Evolutionary conservation across 129 eudicot genomes (phyloP).

Genomic region (Sambucus nigra): DNA sequence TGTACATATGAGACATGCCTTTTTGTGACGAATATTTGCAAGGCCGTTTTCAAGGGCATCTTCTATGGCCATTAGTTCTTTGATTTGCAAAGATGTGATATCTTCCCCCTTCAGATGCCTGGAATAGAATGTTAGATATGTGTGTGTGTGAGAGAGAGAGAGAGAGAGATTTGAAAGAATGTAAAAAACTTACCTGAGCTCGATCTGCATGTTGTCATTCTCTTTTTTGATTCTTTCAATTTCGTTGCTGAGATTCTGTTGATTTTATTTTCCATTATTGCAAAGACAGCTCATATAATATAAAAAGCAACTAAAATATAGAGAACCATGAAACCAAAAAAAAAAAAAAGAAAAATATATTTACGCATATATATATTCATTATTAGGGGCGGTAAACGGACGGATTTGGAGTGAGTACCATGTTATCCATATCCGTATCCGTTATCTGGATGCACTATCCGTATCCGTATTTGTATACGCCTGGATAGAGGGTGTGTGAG

Average conservation of each 20-base stretch:
- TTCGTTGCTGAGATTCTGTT: slow-evolving; percentile 74
- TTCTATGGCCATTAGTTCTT: slow-evolving; percentile 64
- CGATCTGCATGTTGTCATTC: slow-evolving; percentile 84
- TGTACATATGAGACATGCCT: slow-evolving; percentile 29
- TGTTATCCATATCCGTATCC: too few species aligned
- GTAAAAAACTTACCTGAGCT: slow-evolving; percentile 51
- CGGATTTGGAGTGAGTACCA: too few species aligned
- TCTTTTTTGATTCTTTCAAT: slow-evolving; percentile 84
- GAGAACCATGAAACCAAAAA: neutral
- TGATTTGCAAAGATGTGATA: slow-evolving; percentile 52
- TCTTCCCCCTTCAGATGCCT: slow-evolving; percentile 97
- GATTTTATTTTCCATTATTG: neutral
- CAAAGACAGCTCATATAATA: neutral
- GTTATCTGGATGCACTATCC: too few species aligned
- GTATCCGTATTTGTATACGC: too few species aligned
- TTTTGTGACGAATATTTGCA: slow-evolving; percentile 41
- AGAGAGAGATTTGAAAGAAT: neutral
- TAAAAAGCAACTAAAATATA: neutral
- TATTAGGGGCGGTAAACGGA: too few species aligned
- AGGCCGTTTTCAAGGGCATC: slow-evolving; percentile 75
- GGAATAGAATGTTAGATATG: neutral
- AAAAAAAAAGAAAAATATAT: neutral
- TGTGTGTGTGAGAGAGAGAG: slow-evolving; percentile 7
- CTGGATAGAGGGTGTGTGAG: too few species aligned
- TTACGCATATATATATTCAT: too few species aligned